Conservation (phyloP, 2,329 filamentous ascomycete species). For the Fonsecaea nubica region DNA sequence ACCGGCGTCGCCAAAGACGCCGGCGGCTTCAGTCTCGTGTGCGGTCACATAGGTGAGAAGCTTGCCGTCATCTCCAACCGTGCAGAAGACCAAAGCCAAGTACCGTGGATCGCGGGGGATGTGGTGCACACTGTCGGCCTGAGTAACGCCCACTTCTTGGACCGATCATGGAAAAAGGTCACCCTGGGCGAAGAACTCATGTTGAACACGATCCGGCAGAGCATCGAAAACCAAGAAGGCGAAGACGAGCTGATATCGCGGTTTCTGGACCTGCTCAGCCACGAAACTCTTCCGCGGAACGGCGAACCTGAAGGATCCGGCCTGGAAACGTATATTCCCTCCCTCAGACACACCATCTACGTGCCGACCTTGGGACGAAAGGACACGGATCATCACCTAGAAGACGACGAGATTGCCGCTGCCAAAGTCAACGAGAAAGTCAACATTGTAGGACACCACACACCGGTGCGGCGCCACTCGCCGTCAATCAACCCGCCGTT, state of each 20-base stretch:
- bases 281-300: constrained; percentile 62
- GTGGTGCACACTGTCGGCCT: constrained; percentile 62
- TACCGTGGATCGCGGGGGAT: constrained; percentile 59
- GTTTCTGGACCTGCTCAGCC: constrained; percentile 60
- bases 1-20: constrained; percentile 62
- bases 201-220: constrained; percentile 56
- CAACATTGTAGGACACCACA: constrained; percentile 37
- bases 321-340: constrained; percentile 62
- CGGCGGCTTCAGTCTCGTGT: constrained; percentile 68
- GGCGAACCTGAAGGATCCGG: constrained; percentile 46
- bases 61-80: constrained; percentile 69
- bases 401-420: constrained; percentile 48
- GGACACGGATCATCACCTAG: constrained; percentile 45
- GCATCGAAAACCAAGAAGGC: constrained; percentile 50
- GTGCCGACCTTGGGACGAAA: constrained; percentile 63
- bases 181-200: constrained; percentile 62
- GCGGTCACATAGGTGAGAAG: constrained; percentile 61
- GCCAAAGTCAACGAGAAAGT: constrained; percentile 43
- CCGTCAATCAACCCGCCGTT: constrained; percentile 18
- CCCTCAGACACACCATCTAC: constrained; percentile 66
- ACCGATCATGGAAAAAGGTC: constrained; percentile 68
- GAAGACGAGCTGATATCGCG: constrained; percentile 59
- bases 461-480: constrained; percentile 39
- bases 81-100: constrained; percentile 58
- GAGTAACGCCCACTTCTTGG: constrained; percentile 66